A percentile compares a stretch with the other conserved stretches of the same genome.
These are phyloP conservation scores for Euryodendron excelsum DNA, from an alignment of 148 eudicot genomes.

Conservation along the genomic window DNA sequence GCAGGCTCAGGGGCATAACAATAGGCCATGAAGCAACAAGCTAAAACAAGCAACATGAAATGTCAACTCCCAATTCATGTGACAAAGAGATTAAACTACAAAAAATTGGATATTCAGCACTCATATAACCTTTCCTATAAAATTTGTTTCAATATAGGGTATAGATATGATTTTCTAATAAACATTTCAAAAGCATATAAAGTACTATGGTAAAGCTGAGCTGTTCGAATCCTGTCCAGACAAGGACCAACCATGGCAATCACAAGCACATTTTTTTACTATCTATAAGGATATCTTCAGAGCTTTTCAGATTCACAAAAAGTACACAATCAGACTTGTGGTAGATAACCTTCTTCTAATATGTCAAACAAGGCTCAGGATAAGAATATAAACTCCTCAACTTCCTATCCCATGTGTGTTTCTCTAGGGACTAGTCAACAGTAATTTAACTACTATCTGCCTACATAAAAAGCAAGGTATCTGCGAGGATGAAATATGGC, in stretches of 20 bases:
- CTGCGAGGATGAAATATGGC: too few species aligned
- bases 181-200: neutral
- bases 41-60: slow-evolving; percentile 31
- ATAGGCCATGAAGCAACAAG: slow-evolving; percentile 44
- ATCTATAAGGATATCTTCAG: neutral
- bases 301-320: neutral
- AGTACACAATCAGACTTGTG: neutral
- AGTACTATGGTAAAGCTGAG: neutral
- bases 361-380: neutral
- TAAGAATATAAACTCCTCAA: neutral
- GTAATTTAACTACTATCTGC: neutral
- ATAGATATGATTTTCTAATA: neutral
- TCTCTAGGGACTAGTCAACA: neutral
- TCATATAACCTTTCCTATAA: neutral
- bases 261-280: neutral
- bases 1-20: slow-evolving; percentile 50
- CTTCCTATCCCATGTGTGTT: neutral
- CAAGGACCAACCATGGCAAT: neutral
- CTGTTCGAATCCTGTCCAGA: neutral
- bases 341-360: neutral
- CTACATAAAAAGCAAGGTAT: neutral
- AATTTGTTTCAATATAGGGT: neutral
- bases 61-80: neutral
- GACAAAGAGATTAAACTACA: neutral
- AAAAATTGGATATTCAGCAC: neutral